Conservation (phyloP, 2,329 filamentous ascomycete species). For the Raffaelea albimanens region DNA sequence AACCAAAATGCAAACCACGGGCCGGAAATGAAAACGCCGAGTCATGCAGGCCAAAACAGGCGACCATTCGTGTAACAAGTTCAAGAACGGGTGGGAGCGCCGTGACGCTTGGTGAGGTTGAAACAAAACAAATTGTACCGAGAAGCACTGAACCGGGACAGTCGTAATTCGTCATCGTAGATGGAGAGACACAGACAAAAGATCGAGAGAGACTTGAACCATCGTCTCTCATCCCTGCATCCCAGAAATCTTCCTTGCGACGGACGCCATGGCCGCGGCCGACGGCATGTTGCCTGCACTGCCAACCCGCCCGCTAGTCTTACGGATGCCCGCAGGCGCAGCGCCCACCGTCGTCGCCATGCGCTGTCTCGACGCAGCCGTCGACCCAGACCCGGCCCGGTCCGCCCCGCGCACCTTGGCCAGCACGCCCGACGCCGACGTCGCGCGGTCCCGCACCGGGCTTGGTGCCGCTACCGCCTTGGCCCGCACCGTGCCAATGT, state of each 20-base stretch:
- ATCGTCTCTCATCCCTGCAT: constrained; percentile 4
- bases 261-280: constrained; percentile 29
- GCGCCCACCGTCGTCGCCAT: constrained; percentile 29
- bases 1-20: background rate
- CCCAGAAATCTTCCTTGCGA: constrained; percentile 45
- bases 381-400: constrained; percentile 10
- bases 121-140: no score
- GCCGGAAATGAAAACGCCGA: background rate
- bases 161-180: constrained; percentile 2
- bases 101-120: no score
- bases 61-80: background rate
- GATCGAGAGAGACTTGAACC: no score
- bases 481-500: constrained; percentile 46
- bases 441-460: constrained; percentile 26
- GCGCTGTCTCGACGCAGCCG: constrained; percentile 38
- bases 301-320: constrained; percentile 57
- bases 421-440: constrained; percentile 45
- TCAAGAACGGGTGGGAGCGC: background rate
- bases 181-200: no score
- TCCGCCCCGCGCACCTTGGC: constrained; percentile 50
- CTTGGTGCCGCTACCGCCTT: constrained; percentile 46
- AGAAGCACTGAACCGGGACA: no score
- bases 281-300: constrained; percentile 35
- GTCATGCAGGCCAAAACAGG: background rate
- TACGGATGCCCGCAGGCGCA: constrained; percentile 46